Conservation (phyloP, 805 yeast genomes). For the Zygosaccharomyces bailii region DNA sequence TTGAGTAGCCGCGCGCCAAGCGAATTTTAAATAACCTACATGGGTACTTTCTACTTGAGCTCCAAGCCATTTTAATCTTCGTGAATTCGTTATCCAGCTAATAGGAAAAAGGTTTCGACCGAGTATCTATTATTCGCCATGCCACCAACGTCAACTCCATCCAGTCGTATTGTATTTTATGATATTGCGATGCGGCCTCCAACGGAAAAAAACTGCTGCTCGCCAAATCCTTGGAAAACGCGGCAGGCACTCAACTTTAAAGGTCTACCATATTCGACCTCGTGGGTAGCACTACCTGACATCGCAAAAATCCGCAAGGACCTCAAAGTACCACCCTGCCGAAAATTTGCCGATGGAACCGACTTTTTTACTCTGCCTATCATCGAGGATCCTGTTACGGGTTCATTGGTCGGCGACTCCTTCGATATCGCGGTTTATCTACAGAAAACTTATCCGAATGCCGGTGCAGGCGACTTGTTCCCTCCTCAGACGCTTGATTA, state of each 20-base stretch:
- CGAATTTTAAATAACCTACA: too few relatives aligned
- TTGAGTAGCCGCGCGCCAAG: too few relatives aligned
- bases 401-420: constrained; percentile 3
- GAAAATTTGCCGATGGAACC: not conserved
- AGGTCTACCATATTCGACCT: constrained; percentile 4
- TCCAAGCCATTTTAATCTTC: too few relatives aligned
- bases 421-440: constrained; percentile 2
- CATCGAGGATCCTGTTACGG: constrained; percentile 1
- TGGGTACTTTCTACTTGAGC: too few relatives aligned
- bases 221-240: constrained; percentile 3
- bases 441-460: constrained; percentile 3
- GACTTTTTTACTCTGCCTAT: constrained; percentile 1
- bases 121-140: not conserved
- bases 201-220: constrained; percentile 1
- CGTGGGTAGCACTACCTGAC: not conserved
- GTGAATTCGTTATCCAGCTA: too few relatives aligned
- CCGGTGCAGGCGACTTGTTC: not conserved
- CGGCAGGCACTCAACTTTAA: constrained; percentile 3
- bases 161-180: constrained; percentile 2
- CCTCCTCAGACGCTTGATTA: not conserved
- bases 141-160: constrained; percentile 1
- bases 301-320: not conserved
- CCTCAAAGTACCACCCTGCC: not conserved
- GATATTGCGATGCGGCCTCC: constrained; percentile 4
- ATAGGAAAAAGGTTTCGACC: too few relatives aligned